Conservation (phyloP, 1,284 basidiomycete genomes). For the Heterobasidion parviporum region DNA sequence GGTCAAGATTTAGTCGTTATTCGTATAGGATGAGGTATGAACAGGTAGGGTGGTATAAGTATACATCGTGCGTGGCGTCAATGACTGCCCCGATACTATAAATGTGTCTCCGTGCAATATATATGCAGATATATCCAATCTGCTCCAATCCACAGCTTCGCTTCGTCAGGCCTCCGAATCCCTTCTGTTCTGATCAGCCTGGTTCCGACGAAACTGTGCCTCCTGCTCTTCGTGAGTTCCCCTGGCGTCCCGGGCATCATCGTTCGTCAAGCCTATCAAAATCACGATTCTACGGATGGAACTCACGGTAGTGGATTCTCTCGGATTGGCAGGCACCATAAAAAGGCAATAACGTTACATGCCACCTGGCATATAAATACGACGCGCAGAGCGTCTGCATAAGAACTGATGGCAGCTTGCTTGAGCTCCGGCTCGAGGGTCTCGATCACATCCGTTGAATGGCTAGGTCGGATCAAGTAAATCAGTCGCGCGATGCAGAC, state of each 20-base stretch:
- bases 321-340: conserved; percentile 65
- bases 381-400: conserved; percentile 73
- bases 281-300: conserved; percentile 2
- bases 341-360: conserved; percentile 53
- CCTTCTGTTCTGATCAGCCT: not conserved
- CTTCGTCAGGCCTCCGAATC: not conserved
- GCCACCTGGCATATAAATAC: conserved; percentile 80
- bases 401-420: conserved; percentile 73
- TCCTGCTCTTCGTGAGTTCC: conserved; percentile 58
- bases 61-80: no score
- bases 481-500: not conserved
- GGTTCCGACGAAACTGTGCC: conserved; percentile 12
- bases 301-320: conserved; percentile 68
- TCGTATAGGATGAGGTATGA: no score
- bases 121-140: not conserved
- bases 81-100: not conserved
- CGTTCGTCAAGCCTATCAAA: not conserved
- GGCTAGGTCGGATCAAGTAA: conserved; percentile 34
- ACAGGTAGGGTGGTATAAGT: no score
- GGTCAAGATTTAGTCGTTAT: no score
- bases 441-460: conserved; percentile 76
- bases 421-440: conserved; percentile 53
- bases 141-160: no score
- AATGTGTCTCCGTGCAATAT: not conserved
- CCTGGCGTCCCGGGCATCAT: conserved; percentile 23